These are phyloP conservation scores for Penicillium sp. DNA, from an alignment of 2,329 filamentous ascomycete genomes.

Conservation along the genomic window DNA sequence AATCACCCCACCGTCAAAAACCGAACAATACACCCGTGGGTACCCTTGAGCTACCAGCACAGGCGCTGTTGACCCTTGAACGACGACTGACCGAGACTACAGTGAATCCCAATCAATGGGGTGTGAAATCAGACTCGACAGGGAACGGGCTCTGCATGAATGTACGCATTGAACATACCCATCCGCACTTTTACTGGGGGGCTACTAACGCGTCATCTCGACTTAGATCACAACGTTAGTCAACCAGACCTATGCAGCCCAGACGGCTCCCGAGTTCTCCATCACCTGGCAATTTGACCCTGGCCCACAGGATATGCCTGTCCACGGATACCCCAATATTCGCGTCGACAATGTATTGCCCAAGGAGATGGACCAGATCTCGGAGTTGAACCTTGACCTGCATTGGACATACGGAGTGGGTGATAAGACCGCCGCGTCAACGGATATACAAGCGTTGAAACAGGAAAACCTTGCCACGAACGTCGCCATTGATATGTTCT, in stretches of 20 bases:
- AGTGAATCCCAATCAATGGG: constrained; percentile 61
- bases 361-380: constrained; percentile 39
- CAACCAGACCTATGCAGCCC: constrained; percentile 52
- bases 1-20: constrained; percentile 46
- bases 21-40: constrained; percentile 51
- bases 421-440: constrained; percentile 39
- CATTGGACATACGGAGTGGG: constrained; percentile 53
- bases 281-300: constrained; percentile 54
- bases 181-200: not conserved
- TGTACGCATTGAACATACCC: constrained; percentile 40
- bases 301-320: constrained; percentile 45
- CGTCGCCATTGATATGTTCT: constrained; percentile 60
- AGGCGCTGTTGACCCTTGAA: not conserved
- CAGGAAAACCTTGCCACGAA: constrained; percentile 50
- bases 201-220: not conserved
- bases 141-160: constrained; percentile 52
- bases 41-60: constrained; percentile 9
- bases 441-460: constrained; percentile 36
- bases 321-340: constrained; percentile 57
- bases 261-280: constrained; percentile 51
- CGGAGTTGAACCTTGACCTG: constrained; percentile 46
- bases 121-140: constrained; percentile 35
- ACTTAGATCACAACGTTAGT: constrained; percentile 49
- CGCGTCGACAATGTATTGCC: constrained; percentile 50
- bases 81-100: not conserved